Evolutionary conservation across 164 flowering plant genomes (phyloP).

Genomic region (Aristolochia contorta): DNA sequence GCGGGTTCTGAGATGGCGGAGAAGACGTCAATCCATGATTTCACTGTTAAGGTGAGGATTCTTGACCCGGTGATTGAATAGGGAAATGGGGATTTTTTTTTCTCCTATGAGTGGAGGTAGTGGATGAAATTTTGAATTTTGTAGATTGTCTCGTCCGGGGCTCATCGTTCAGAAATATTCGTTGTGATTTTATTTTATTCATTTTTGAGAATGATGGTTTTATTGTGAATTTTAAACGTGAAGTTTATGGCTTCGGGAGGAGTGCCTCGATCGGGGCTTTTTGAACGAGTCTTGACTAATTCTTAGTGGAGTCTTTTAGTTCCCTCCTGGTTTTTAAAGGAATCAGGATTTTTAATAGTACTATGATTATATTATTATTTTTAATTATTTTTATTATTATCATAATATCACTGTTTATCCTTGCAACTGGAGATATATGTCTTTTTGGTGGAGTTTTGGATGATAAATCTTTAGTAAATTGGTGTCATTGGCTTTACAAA

Average conservation of each 20-base stretch:
- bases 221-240: conserved; percentile 76
- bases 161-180: neutral
- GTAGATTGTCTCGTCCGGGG: neutral
- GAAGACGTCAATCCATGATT: conserved; percentile 37
- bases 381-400: too few species aligned
- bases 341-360: too few species aligned
- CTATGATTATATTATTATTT: too few species aligned
- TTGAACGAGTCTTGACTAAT: neutral
- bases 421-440: too few species aligned
- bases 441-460: too few species aligned
- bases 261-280: too few species aligned
- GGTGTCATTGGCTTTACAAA: too few species aligned
- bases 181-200: neutral
- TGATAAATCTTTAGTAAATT: too few species aligned
- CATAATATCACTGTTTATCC: too few species aligned
- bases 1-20: conserved; percentile 25
- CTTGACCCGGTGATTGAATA: neutral
- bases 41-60: conserved; percentile 51
- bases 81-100: neutral
- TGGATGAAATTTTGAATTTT: neutral
- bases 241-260: conserved; percentile 2
- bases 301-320: neutral
- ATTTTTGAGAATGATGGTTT: neutral
- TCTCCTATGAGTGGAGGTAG: neutral
- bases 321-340: too few species aligned